phyloP scores from a whole-genome alignment of 106 monocot species.

The Hemerocallis citrina region DNA sequence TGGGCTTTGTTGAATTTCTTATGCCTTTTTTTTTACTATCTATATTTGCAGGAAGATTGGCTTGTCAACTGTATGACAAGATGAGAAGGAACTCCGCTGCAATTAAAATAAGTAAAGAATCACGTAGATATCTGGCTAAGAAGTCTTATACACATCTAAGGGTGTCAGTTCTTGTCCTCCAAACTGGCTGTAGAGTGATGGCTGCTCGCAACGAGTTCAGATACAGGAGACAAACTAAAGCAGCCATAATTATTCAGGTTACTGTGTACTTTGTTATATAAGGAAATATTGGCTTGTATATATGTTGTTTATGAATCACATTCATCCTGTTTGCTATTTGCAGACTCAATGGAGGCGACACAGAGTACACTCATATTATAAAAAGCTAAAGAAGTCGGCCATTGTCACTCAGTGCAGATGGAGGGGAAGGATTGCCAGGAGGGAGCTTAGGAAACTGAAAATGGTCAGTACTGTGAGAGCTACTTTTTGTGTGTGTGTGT shows the following conservation, averaged over 20 bases:
- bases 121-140: conserved; percentile 50
- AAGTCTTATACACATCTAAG: conserved; percentile 50
- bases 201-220: conserved; percentile 69
- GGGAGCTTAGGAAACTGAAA: conserved; percentile 84
- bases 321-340: background rate
- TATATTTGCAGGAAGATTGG: conserved; percentile 71
- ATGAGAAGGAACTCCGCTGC: conserved; percentile 74
- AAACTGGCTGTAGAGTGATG: conserved; percentile 83
- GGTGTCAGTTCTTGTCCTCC: conserved; percentile 55
- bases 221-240: conserved; percentile 57
- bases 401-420: conserved; percentile 82
- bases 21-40: background rate
- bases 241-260: conserved; percentile 77
- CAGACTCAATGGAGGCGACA: conserved; percentile 64
- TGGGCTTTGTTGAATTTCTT: background rate
- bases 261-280: background rate
- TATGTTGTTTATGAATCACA: background rate
- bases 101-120: conserved; percentile 77
- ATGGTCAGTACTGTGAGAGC: conserved; percentile 45
- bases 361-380: conserved; percentile 48
- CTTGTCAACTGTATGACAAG: conserved; percentile 59
- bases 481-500: no score
- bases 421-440: conserved; percentile 81
- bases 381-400: conserved; percentile 48
- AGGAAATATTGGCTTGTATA: background rate